phyloP scores from a whole-genome alignment of 2,329 filamentous ascomycete species.

The Colletotrichum sublineola region DNA sequence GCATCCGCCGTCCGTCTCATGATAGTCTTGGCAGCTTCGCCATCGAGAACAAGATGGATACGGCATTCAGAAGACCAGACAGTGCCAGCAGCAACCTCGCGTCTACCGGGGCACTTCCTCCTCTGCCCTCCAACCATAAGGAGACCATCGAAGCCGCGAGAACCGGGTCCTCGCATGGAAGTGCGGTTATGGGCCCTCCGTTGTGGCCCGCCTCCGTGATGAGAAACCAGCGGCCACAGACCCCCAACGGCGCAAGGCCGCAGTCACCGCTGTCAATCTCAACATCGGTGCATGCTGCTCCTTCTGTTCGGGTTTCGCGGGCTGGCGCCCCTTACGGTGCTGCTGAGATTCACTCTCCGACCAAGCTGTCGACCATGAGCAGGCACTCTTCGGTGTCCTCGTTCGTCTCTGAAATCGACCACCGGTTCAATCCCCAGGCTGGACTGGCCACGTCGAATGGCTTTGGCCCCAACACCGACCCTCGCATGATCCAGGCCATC shows the following conservation, averaged over 20 bases:
- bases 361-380: slow-evolving; percentile 57
- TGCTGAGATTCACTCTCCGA: slow-evolving; percentile 63
- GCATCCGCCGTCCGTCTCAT: slow-evolving; percentile 59
- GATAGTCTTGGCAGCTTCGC: slow-evolving; percentile 63
- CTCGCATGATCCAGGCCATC: slow-evolving; percentile 98
- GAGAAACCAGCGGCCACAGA: slow-evolving; percentile 68
- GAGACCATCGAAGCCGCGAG: slow-evolving; percentile 87
- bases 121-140: slow-evolving; percentile 85
- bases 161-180: slow-evolving; percentile 64
- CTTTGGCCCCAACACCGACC: slow-evolving; percentile 83
- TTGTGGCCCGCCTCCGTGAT: slow-evolving; percentile 81
- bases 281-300: slow-evolving; percentile 66
- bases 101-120: slow-evolving; percentile 67
- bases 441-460: slow-evolving; percentile 65
- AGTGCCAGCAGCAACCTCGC: slow-evolving; percentile 77
- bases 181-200: slow-evolving; percentile 83
- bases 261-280: slow-evolving; percentile 58
- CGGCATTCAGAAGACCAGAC: slow-evolving; percentile 67
- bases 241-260: slow-evolving; percentile 67
- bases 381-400: slow-evolving; percentile 92
- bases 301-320: slow-evolving; percentile 67
- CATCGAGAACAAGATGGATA: slow-evolving; percentile 36
- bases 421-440: slow-evolving; percentile 82
- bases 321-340: slow-evolving; percentile 59
- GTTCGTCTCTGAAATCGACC: slow-evolving; percentile 93